Percentiles rank a stretch among this genome's conserved stretches.
Evolutionary conservation across 2,329 filamentous ascomycete species (phyloP).

Genomic region (Verticillium isaacii): DNA sequence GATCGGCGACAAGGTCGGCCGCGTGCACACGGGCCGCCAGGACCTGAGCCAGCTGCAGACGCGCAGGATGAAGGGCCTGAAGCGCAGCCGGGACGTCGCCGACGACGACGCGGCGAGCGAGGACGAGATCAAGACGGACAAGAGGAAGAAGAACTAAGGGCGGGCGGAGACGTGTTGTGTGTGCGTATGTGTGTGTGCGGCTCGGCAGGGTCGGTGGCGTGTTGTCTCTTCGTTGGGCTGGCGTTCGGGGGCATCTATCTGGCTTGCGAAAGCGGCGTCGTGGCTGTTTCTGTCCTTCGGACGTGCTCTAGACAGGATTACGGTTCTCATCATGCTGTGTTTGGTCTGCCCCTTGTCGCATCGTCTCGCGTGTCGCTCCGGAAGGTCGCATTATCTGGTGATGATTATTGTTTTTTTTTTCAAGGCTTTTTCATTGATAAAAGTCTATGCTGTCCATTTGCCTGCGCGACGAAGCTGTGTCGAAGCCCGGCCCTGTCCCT

Average conservation of each 20-base stretch:
- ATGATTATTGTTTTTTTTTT: background rate
- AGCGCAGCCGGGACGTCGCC: constrained; percentile 65
- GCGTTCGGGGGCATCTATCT: background rate
- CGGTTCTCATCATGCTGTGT: background rate
- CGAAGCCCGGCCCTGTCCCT: background rate
- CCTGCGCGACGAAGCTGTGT: background rate
- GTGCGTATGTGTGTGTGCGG: no score
- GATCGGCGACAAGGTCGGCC: constrained; percentile 94
- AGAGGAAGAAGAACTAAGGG: constrained; percentile 6
- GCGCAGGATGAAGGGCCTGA: constrained; percentile 98
- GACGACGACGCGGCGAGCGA: constrained; percentile 46
- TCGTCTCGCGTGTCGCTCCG: background rate
- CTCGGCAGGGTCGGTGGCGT: background rate
- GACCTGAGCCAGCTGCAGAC: constrained; percentile 85
- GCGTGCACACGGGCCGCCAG: constrained; percentile 86
- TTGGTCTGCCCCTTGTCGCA: background rate
- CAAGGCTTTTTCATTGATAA: background rate
- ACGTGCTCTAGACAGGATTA: background rate
- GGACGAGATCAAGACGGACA: constrained; percentile 33
- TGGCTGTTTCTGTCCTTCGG: background rate
- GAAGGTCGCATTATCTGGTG: background rate
- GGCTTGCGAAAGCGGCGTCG: background rate
- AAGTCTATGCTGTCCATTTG: background rate
- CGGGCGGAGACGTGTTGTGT: no score
- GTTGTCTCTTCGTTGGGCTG: background rate